Evolutionary conservation across 1,284 basidiomycete species (phyloP).

Genomic region (Cystobasidium sp.): DNA sequence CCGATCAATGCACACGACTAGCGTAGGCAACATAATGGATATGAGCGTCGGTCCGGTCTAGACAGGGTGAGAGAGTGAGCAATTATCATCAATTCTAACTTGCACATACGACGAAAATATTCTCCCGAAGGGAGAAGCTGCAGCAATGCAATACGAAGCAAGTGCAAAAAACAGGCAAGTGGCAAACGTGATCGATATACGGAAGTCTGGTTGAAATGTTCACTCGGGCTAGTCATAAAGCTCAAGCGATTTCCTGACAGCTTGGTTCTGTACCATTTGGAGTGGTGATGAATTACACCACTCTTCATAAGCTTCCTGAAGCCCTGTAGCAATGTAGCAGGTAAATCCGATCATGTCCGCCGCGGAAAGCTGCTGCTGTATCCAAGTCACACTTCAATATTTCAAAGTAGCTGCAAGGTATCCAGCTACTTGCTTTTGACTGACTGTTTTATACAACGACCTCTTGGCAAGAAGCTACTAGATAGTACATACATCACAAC

Average conservation of each 20-base stretch:
- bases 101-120: too few relatives aligned
- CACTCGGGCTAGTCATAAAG: neutral
- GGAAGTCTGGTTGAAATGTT: conserved; percentile 14
- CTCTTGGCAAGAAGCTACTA: neutral
- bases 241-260: too few relatives aligned
- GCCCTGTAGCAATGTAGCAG: neutral
- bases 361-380: neutral
- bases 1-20: too few relatives aligned
- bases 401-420: neutral
- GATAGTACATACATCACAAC: neutral
- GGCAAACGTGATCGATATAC: neutral
- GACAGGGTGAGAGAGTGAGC: too few relatives aligned
- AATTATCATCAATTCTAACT: too few relatives aligned
- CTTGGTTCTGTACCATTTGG: too few relatives aligned
- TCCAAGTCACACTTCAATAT: too few relatives aligned
- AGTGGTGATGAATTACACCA: too few relatives aligned
- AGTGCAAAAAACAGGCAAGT: neutral
- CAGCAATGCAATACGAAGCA: neutral
- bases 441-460: conserved; percentile 1
- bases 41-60: too few relatives aligned
- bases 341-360: neutral
- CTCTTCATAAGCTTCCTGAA: too few relatives aligned
- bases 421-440: neutral
- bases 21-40: too few relatives aligned
- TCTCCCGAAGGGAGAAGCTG: too few relatives aligned